Evolutionary conservation across 2,329 filamentous ascomycete genomes (phyloP).

Genomic region (Helicocarpus griseus): DNA sequence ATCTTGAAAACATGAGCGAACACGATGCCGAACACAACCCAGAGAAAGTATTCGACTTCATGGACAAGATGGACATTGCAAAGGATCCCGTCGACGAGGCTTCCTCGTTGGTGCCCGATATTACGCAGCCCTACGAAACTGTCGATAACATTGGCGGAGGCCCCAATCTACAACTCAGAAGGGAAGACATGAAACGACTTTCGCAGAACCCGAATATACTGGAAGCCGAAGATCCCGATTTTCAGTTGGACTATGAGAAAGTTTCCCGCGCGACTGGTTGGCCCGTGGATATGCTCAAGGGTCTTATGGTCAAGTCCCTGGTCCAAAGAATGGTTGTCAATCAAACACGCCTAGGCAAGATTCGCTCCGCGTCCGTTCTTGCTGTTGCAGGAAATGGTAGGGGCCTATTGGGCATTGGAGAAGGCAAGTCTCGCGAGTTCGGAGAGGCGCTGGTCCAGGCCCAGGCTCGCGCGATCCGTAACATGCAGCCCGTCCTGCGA

Average conservation of each 20-base stretch:
- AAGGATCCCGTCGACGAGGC: slow-evolving; percentile 42
- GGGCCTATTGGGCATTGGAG: slow-evolving; percentile 77
- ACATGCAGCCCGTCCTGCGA: slow-evolving; percentile 82
- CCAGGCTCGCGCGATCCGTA: slow-evolving; percentile 70
- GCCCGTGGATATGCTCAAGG: slow-evolving; percentile 35
- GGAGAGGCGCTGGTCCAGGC: slow-evolving; percentile 62
- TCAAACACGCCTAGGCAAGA: slow-evolving; percentile 94
- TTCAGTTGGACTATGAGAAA: slow-evolving; percentile 26
- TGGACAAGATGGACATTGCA: slow-evolving; percentile 40
- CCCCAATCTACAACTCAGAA: slow-evolving; percentile 13
- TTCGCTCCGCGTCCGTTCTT: slow-evolving; percentile 64
- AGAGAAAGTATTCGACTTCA: slow-evolving; percentile 36
- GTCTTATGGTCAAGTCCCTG: slow-evolving; percentile 60
- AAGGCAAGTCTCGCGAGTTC: slow-evolving; percentile 74
- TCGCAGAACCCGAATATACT: slow-evolving; percentile 7
- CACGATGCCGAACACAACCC: slow-evolving; percentile 31
- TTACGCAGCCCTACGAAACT: slow-evolving; percentile 37
- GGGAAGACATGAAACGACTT: neutral
- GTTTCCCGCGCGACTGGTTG: slow-evolving; percentile 51
- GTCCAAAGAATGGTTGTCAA: slow-evolving; percentile 70
- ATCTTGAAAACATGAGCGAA: slow-evolving; percentile 22
- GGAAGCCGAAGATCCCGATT: slow-evolving; percentile 15
- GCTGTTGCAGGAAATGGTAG: slow-evolving; percentile 79
- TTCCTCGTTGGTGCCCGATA: slow-evolving; percentile 41
- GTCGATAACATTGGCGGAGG: slow-evolving; percentile 18